Conservation (phyloP, 495 filamentous ascomycete genomes). For the Amniculicola lignicola region DNA sequence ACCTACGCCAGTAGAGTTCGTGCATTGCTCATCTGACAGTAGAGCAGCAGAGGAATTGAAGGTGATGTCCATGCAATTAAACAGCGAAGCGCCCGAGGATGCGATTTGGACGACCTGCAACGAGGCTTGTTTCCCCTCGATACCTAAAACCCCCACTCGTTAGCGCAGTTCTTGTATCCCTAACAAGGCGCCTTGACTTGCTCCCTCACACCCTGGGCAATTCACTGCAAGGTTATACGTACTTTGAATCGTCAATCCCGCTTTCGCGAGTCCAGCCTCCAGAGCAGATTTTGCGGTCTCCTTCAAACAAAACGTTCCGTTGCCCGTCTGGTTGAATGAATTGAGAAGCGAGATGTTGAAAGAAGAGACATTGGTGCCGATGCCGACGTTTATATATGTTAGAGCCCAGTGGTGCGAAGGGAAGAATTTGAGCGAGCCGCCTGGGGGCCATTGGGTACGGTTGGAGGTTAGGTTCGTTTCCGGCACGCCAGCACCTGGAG, state of each 20-base stretch:
- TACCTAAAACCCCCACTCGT: too few species aligned
- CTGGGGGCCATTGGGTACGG: slow-evolving; percentile 61
- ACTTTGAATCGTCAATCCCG: slow-evolving; percentile 4
- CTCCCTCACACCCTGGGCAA: slow-evolving; percentile 6
- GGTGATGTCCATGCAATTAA: slow-evolving; percentile 61
- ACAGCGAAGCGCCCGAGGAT: slow-evolving; percentile 43
- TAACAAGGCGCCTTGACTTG: too few species aligned
- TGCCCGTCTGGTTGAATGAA: slow-evolving; percentile 57
- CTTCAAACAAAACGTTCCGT: slow-evolving; percentile 58
- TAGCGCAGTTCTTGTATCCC: too few species aligned
- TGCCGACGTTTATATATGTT: slow-evolving; percentile 61
- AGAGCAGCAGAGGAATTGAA: slow-evolving; percentile 49
- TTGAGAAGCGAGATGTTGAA: slow-evolving; percentile 60
- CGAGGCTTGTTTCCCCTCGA: slow-evolving; percentile 53
- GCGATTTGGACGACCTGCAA: slow-evolving; percentile 59
- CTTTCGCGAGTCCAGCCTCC: slow-evolving; percentile 15
- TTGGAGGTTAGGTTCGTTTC: slow-evolving; percentile 45
- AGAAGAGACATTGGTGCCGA: slow-evolving; percentile 54
- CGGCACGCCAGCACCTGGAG: slow-evolving; percentile 54
- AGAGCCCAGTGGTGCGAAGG: slow-evolving; percentile 57
- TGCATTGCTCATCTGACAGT: slow-evolving; percentile 47
- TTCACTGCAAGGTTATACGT: slow-evolving; percentile 17
- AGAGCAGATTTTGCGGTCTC: slow-evolving; percentile 42
- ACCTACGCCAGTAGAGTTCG: slow-evolving; percentile 46
- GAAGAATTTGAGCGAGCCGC: slow-evolving; percentile 53